A percentile compares a stretch with the other conserved stretches of the same genome.
Evolutionary conservation across 2,329 filamentous ascomycete genomes (phyloP).

Genomic region (Aureobasidium sp.): DNA sequence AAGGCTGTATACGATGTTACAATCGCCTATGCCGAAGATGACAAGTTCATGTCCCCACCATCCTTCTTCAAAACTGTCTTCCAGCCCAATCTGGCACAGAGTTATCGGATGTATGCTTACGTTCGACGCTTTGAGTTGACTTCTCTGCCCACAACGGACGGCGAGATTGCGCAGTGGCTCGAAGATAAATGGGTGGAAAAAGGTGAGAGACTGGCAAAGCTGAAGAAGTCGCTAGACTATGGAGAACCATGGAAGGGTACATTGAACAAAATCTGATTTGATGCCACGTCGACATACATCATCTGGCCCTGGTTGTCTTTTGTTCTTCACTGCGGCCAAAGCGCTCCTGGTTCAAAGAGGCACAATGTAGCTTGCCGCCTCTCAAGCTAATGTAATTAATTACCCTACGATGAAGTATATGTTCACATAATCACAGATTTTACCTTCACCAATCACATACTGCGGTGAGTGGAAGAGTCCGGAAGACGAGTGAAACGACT

Average conservation of each 20-base stretch:
- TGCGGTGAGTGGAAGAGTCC: not conserved
- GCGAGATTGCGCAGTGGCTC: conserved; percentile 26
- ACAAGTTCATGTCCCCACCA: conserved; percentile 24
- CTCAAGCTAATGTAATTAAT: conserved; percentile 2
- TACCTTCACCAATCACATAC: not conserved
- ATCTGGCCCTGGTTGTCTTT: not conserved
- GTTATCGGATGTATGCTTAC: conserved; percentile 26
- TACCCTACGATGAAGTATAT: not conserved
- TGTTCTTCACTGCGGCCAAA: not conserved
- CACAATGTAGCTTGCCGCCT: not conserved
- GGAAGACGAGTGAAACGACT: not conserved
- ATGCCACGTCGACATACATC: not conserved
- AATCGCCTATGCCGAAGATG: conserved; percentile 26
- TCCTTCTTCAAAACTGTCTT: conserved; percentile 25
- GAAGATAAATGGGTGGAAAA: conserved; percentile 29
- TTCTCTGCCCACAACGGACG: conserved; percentile 22
- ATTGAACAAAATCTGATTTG: not conserved
- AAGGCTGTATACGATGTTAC: conserved; percentile 32
- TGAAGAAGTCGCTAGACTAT: conserved; percentile 10
- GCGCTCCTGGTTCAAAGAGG: not conserved
- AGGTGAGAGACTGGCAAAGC: conserved; percentile 23
- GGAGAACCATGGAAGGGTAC: conserved; percentile 3
- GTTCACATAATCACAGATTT: not conserved
- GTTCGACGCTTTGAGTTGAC: conserved; percentile 23
- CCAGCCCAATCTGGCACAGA: conserved; percentile 17